Evolutionary conservation across 805 yeast species (phyloP).

Genomic region (Candida andamanensis): DNA sequence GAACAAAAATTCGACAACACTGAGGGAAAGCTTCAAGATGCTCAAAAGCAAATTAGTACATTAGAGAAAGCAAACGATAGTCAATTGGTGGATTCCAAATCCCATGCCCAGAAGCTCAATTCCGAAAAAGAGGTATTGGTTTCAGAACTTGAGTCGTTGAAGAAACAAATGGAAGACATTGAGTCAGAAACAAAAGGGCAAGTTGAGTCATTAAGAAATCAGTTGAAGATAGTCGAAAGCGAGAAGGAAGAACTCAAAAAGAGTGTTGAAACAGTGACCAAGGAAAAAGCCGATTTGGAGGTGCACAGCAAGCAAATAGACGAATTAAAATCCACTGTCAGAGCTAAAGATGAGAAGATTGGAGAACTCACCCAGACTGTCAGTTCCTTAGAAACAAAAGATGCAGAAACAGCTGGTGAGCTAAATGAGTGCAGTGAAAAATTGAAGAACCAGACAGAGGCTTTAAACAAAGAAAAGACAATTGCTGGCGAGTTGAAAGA

Average conservation of each 20-base stretch:
- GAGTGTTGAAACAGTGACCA: not conserved
- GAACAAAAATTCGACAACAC: too few species aligned
- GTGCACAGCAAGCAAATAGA: not conserved
- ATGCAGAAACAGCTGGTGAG: not conserved
- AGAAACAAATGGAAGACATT: constrained; percentile 29
- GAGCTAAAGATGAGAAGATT: not conserved
- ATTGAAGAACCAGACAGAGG: not conserved
- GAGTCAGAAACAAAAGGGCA: constrained; percentile 15
- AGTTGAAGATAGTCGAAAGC: constrained; percentile 4
- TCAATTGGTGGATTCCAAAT: constrained; percentile 15
- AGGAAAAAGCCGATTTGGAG: not conserved
- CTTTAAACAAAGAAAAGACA: not conserved
- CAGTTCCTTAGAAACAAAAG: not conserved
- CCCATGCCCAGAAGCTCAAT: constrained; percentile 23
- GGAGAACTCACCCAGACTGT: not conserved
- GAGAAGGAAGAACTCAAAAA: not conserved
- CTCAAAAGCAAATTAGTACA: constrained; percentile 17
- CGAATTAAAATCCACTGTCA: too few species aligned
- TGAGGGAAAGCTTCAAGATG: constrained; percentile 16
- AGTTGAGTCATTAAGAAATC: constrained; percentile 11
- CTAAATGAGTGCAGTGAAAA: not conserved
- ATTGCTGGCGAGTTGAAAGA: not conserved
- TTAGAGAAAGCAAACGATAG: constrained; percentile 16
- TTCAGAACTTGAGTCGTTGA: constrained; percentile 39
- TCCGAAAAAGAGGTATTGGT: constrained; percentile 31